Evolutionary conservation across 225 moss, liverwort and hornwort species (phyloP).

Genomic region (Physcomitrellopsis africana): DNA sequence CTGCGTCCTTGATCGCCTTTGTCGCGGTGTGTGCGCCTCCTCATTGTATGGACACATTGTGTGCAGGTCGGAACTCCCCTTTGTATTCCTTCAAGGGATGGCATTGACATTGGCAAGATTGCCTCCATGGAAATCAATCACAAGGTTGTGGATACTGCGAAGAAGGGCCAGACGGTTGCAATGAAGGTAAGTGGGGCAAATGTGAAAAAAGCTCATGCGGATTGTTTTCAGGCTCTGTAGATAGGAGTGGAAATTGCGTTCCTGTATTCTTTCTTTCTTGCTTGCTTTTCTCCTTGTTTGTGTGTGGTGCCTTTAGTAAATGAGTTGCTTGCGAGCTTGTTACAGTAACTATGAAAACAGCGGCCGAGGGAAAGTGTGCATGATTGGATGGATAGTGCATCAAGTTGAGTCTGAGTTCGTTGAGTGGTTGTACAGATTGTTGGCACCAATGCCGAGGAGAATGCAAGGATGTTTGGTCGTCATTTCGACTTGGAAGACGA

Average conservation of each 20-base stretch:
- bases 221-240: slow-evolving; percentile 4
- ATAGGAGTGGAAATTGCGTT: slow-evolving; percentile 1
- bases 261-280: not conserved
- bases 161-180: slow-evolving; percentile 93
- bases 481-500: slow-evolving; percentile 95
- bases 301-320: not conserved
- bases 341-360: slow-evolving; percentile 12
- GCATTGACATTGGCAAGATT: slow-evolving; percentile 94
- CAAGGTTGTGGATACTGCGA: slow-evolving; percentile 95
- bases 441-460: slow-evolving; percentile 97
- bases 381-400: not conserved
- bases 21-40: not conserved
- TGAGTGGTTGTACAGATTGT: slow-evolving; percentile 66
- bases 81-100: slow-evolving; percentile 89
- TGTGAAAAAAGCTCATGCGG: not conserved
- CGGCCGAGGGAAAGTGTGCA: not conserved
- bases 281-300: too few species aligned
- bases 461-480: slow-evolving; percentile 94
- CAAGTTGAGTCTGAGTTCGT: not conserved
- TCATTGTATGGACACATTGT: slow-evolving; percentile 23
- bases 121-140: slow-evolving; percentile 98
- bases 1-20: slow-evolving; percentile 4
- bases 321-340: slow-evolving; percentile 6
- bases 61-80: slow-evolving; percentile 91
- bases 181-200: slow-evolving; percentile 70